phyloP scores from a whole-genome alignment of 257 asterid species.

The Agastache rugosa region DNA sequence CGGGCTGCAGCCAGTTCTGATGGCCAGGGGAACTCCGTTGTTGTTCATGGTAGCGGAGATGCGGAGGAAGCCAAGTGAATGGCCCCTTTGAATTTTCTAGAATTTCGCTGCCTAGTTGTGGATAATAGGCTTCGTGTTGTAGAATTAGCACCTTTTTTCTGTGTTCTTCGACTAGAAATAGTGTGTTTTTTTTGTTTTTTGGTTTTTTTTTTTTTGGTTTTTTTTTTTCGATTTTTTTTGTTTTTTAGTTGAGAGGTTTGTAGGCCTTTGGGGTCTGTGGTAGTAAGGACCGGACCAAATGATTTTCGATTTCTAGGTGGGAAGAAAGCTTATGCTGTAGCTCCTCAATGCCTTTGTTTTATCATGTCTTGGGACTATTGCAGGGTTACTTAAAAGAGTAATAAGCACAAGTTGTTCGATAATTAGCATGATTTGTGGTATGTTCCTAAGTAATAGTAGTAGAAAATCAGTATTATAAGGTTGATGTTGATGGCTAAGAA shows the following conservation, averaged over 20 bases:
- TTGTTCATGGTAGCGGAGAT: slow-evolving; percentile 44
- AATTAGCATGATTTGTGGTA: background rate
- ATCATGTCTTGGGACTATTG: slow-evolving; percentile 27
- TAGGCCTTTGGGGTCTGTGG: slow-evolving; percentile 24
- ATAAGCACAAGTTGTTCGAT: background rate
- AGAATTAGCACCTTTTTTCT: slow-evolving; percentile 29
- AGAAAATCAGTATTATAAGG: too few species aligned
- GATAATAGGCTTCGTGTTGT: slow-evolving; percentile 38
- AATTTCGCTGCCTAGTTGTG: slow-evolving; percentile 25
- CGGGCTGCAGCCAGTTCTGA: slow-evolving; percentile 45
- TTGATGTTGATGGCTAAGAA: too few species aligned
- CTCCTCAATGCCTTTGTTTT: slow-evolving; percentile 27
- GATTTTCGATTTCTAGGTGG: slow-evolving; percentile 1
- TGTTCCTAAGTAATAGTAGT: too few species aligned
- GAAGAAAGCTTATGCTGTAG: slow-evolving; percentile 20
- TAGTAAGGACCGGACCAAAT: slow-evolving; percentile 4
- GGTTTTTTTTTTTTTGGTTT: too few species aligned
- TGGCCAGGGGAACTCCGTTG: slow-evolving; percentile 49
- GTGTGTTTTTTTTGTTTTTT: background rate
- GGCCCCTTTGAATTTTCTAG: background rate
- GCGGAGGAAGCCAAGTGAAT: slow-evolving; percentile 59
- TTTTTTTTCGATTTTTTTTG: too few species aligned
- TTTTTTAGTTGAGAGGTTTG: background rate
- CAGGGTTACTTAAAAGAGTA: background rate
- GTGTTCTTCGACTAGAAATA: slow-evolving; percentile 19